phyloP scores from a whole-genome alignment of 2,329 filamentous ascomycete species.

The Epichloe sibirici region DNA sequence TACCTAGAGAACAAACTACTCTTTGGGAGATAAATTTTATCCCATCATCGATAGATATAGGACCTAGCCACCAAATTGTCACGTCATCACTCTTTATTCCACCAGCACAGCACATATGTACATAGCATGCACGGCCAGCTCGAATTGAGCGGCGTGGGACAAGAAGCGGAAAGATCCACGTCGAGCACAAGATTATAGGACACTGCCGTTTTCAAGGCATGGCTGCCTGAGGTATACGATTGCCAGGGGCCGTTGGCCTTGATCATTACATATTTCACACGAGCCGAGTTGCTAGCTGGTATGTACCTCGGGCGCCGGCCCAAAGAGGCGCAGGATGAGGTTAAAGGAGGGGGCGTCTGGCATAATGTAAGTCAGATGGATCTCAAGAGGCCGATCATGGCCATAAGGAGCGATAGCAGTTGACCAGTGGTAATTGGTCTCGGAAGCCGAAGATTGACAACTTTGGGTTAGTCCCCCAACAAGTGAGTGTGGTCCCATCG shows the following conservation, averaged over 20 bases:
- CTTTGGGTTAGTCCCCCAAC: not conserved
- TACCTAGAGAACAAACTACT: not conserved
- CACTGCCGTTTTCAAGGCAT: not conserved
- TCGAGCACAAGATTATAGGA: not conserved
- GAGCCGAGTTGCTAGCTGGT: not conserved
- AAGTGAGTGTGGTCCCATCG: not conserved
- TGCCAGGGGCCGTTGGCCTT: conserved; percentile 2
- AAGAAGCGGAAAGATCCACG: not conserved
- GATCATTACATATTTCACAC: not conserved
- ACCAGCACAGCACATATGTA: not conserved
- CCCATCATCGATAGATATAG: not conserved
- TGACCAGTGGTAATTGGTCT: not conserved
- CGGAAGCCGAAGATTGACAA: not conserved
- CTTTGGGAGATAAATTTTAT: not conserved
- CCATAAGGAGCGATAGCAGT: not conserved
- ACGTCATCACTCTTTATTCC: too few relatives aligned
- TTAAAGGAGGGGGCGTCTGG: not conserved
- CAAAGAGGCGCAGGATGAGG: conserved; percentile 1
- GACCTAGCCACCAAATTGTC: too few relatives aligned
- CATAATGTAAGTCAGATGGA: not conserved
- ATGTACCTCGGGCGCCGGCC: not conserved
- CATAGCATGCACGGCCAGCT: not conserved
- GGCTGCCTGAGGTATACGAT: conserved; percentile 1
- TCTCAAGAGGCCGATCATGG: not conserved
- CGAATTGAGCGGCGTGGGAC: not conserved